Conservation (phyloP, 2,329 filamentous ascomycete species). For the Rhinocladiella similis region DNA sequence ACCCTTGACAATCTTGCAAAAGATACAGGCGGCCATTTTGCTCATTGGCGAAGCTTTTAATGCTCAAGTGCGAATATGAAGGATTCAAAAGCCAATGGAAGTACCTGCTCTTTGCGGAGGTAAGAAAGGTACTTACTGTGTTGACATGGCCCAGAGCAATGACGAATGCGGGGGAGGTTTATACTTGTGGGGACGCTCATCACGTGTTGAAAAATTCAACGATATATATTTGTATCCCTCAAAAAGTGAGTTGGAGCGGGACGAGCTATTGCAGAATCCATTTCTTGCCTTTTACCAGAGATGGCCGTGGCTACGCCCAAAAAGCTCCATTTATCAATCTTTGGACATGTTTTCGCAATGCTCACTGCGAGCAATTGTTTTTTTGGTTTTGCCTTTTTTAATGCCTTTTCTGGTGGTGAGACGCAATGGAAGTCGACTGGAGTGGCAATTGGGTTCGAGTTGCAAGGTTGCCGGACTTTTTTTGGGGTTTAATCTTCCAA, state of each 20-base stretch:
- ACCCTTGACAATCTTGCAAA: constrained; percentile 98
- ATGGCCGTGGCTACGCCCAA: constrained; percentile 67
- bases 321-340: constrained; percentile 61
- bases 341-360: constrained; percentile 45
- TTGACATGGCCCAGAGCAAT: not conserved
- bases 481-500: too few relatives aligned
- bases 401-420: not conserved
- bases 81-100: too few relatives aligned
- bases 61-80: not conserved
- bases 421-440: too few relatives aligned
- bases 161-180: not conserved
- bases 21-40: constrained; percentile 71
- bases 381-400: constrained; percentile 6
- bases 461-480: not conserved
- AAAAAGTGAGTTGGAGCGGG: constrained; percentile 56
- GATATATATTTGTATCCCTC: constrained; percentile 27
- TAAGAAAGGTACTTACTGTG: not conserved
- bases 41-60: constrained; percentile 4
- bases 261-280: constrained; percentile 70
- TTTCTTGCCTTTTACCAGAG: constrained; percentile 81
- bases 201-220: constrained; percentile 16
- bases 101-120: not conserved
- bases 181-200: not conserved
- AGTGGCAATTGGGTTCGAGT: not conserved
- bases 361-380: constrained; percentile 3